phyloP scores from a whole-genome alignment of 805 yeast genomes.

The Nakazawaea wickerhamii region DNA sequence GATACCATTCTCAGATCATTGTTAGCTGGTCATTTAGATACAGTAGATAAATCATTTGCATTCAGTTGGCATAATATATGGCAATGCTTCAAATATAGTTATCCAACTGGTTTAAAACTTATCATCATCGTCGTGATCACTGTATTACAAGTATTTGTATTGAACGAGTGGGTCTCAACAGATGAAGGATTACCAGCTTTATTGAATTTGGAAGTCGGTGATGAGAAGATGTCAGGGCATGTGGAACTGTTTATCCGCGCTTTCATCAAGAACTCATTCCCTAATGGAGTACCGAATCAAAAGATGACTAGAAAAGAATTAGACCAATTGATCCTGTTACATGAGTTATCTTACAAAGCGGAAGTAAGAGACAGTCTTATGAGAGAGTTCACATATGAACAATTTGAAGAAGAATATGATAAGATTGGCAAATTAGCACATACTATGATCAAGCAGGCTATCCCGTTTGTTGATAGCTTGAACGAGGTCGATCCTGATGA shows the following conservation, averaged over 20 bases:
- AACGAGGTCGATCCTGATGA: constrained; percentile 10
- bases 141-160: constrained; percentile 44
- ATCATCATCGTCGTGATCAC: constrained; percentile 35
- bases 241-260: constrained; percentile 5
- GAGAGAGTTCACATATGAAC: constrained; percentile 4
- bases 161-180: constrained; percentile 65
- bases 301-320: constrained; percentile 18
- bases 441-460: neutral
- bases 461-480: neutral
- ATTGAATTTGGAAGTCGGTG: constrained; percentile 55
- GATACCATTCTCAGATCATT: neutral
- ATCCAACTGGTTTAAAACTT: constrained; percentile 33
- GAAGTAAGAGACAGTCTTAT: constrained; percentile 1
- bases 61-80: constrained; percentile 17
- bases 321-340: constrained; percentile 1
- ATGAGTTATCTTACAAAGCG: constrained; percentile 3
- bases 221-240: constrained; percentile 28
- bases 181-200: constrained; percentile 65
- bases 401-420: constrained; percentile 6
- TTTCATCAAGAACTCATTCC: constrained; percentile 1
- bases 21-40: constrained; percentile 21
- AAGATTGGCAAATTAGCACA: constrained; percentile 1
- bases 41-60: constrained; percentile 17
- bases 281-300: constrained; percentile 25
- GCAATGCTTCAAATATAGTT: constrained; percentile 28